Conservation (phyloP, 148 eudicot species). For the Gaultheria prostrata region DNA sequence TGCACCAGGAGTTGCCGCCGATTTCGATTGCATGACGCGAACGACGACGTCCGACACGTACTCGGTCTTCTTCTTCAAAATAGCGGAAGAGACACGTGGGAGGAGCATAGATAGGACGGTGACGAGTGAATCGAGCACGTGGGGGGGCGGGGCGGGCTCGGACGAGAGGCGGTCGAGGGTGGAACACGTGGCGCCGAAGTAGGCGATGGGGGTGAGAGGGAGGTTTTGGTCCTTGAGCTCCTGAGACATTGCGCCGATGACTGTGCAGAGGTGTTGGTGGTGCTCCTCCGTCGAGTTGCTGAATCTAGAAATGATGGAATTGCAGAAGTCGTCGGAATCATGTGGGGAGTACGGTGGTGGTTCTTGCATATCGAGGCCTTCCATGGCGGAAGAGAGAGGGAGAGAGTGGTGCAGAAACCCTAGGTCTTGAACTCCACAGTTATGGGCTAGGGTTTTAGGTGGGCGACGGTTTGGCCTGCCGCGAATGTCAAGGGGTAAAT, state of each 20-base stretch:
- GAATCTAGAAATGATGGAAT: conserved; percentile 41
- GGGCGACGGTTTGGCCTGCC: not conserved
- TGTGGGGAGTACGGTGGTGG: not conserved
- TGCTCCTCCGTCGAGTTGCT: conserved; percentile 38
- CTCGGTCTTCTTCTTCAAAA: conserved; percentile 40
- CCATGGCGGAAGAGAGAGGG: not conserved
- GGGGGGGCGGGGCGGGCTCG: conserved; percentile 29
- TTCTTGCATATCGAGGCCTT: conserved; percentile 38
- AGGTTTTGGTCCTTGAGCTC: conserved; percentile 55
- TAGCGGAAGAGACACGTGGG: conserved; percentile 29
- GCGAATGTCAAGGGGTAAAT: not conserved
- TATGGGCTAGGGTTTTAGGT: not conserved
- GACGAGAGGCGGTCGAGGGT: conserved; percentile 54
- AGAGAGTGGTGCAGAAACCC: conserved; percentile 3
- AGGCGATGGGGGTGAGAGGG: conserved; percentile 56
- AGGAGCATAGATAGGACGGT: conserved; percentile 48
- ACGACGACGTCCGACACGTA: conserved; percentile 40
- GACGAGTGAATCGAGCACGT: conserved; percentile 47
- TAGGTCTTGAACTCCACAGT: not conserved
- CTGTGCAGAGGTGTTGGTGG: conserved; percentile 66
- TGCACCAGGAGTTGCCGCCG: conserved; percentile 29
- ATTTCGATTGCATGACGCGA: conserved; percentile 26
- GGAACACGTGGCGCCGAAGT: conserved; percentile 66
- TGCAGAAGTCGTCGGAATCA: conserved; percentile 42
- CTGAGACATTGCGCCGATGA: conserved; percentile 73